A percentile compares a stretch with the other conserved stretches of the same genome.
These are phyloP conservation scores for Phialocephala sp. DNA, from an alignment of 2,329 filamentous ascomycete genomes.

Conservation along the genomic window DNA sequence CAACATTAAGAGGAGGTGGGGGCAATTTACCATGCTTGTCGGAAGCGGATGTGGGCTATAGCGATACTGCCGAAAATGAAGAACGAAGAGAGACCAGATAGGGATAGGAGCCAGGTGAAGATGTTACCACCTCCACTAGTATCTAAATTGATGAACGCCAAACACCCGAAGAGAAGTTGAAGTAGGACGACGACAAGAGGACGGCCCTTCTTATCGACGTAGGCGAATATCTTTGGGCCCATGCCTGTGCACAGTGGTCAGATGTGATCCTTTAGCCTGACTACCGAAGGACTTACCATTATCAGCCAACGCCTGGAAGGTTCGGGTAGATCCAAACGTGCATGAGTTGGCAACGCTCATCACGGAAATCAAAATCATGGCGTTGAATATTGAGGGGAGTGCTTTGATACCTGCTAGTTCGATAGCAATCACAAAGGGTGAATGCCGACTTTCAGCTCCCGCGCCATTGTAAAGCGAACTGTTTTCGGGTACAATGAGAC, in stretches of 20 bases:
- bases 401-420: conserved; percentile 66
- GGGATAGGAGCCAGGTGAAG: conserved; percentile 66
- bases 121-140: conserved; percentile 49
- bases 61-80: conserved; percentile 71
- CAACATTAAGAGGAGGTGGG: conserved; percentile 3
- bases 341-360: conserved; percentile 65
- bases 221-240: conserved; percentile 59
- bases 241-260: conserved; percentile 55
- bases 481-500: conserved; percentile 59
- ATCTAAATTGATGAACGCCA: conserved; percentile 55
- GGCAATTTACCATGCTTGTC: conserved; percentile 55
- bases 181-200: conserved; percentile 55
- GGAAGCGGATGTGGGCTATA: conserved; percentile 69
- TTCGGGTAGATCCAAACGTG: conserved; percentile 70
- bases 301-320: conserved; percentile 71
- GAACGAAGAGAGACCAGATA: conserved; percentile 65
- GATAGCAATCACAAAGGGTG: conserved; percentile 63
- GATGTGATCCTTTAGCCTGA: not conserved
- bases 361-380: conserved; percentile 70
- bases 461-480: conserved; percentile 12
- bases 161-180: conserved; percentile 53
- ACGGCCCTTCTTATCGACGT: conserved; percentile 60
- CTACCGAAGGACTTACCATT: conserved; percentile 48
- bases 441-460: conserved; percentile 45
- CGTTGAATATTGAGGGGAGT: conserved; percentile 72